Evolutionary conservation across 139 green algal species (phyloP), one percentile per base, ranked within the genome.

Genomic region (Pleodorina starrii): DNA sequence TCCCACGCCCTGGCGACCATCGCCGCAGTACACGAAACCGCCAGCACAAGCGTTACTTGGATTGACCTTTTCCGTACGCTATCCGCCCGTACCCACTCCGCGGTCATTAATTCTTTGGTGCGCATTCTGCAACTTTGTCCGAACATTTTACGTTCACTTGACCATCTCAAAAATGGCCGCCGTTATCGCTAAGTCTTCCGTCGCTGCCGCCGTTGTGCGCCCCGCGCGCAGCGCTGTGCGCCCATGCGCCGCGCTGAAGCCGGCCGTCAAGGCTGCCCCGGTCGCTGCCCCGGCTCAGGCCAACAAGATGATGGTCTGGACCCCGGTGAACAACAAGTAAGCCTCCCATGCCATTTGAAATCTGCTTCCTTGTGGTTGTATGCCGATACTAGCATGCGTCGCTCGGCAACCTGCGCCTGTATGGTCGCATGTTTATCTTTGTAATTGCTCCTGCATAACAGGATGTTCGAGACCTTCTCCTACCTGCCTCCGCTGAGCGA

Each of bases 391-490:
- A n/a, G n/a, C n/a, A n/a, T n/a, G n/a, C n/a, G n/a, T n/a, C n/a
- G n/a, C n/a, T n/a, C n/a, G n/a, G n/a, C n/a, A n/a, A n/a, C n/a
- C 54, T 66, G 25, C 54, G 29, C 9, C 6, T 27, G 25, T 21
- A 21, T 12, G 54, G 7, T 25, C 6, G 54, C 2, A 25, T 32
- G 25, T 66, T 66, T 25, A 9, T 66, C 6, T 25, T 27, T 66
- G 6, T 66, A 25, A 21, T 12, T 66, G 54, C 54, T 32, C 54
- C 2, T 66, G 29, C 54, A 66, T 29, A n/a, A 25, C 94, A 98
- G 95, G 96, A 96, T 97, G 90, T 99, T 98, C 95, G 98, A 99
- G 98, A 99, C 97, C 94, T 97, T 99, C 92, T 99, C 97, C 68
- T 99, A 97, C 98, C 97, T 99, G 92, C 98, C 98, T 78, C 96